These are phyloP conservation scores for Gymnopilus dilepis DNA, from an alignment of 768 basidiomycete species.

Conservation along the genomic window DNA sequence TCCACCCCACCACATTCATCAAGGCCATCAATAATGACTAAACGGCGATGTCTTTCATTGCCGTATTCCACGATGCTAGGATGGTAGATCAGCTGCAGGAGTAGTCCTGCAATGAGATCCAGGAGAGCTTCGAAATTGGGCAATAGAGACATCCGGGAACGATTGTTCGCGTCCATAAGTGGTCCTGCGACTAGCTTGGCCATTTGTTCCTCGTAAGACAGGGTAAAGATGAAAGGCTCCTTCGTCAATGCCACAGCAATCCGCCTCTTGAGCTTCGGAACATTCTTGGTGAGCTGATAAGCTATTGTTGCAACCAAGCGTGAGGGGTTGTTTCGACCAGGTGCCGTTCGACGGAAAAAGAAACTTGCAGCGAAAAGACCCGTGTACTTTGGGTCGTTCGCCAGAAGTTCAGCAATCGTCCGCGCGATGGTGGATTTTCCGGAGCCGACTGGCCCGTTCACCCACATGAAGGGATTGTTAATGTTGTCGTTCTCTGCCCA, in stretches of 20 bases:
- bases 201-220: neutral
- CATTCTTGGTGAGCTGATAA: neutral
- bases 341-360: neutral
- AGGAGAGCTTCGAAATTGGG: neutral
- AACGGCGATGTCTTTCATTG: neutral
- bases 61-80: neutral
- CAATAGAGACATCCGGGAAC: neutral
- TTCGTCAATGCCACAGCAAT: neutral
- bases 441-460: neutral
- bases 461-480: neutral
- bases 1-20: neutral
- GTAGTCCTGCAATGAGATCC: neutral
- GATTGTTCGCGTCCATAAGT: neutral
- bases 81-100: neutral
- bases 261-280: neutral
- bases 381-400: neutral
- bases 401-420: neutral
- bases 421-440: neutral
- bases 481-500: neutral
- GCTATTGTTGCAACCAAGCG: neutral
- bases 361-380: neutral
- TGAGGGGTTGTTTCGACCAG: neutral
- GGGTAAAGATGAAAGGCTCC: neutral
- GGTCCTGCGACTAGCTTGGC: neutral
- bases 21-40: slow-evolving; percentile 3